A percentile compares a stretch with the other conserved stretches of the same genome.
phyloP scores from a whole-genome alignment of 148 eudicot species.

The Salicornia ramosissima region DNA sequence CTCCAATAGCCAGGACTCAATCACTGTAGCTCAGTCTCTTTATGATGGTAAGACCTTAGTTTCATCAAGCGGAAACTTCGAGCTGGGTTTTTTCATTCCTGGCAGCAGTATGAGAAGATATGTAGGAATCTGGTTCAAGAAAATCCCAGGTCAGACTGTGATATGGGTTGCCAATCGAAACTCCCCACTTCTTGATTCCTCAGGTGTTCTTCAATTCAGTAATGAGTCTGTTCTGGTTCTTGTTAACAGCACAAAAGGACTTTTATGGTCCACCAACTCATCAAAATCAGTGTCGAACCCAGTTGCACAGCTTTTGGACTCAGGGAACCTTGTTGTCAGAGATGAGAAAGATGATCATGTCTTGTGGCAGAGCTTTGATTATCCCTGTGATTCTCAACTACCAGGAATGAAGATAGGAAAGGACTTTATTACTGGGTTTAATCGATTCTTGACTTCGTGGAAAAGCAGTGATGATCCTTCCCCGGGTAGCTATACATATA shows the following conservation, averaged over 20 bases:
- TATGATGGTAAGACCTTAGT: conserved; percentile 17
- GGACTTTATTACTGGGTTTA: conserved; percentile 19
- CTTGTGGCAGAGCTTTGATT: conserved; percentile 29
- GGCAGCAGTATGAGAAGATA: conserved; percentile 10
- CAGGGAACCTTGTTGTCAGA: conserved; percentile 28
- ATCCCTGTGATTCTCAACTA: conserved; percentile 17
- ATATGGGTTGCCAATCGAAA: conserved; percentile 27
- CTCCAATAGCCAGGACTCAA: neutral
- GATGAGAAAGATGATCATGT: conserved; percentile 13
- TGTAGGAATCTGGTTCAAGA: conserved; percentile 26
- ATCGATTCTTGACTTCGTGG: conserved; percentile 22
- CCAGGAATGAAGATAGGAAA: conserved; percentile 29
- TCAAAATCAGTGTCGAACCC: conserved; percentile 17
- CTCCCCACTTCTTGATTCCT: conserved; percentile 5
- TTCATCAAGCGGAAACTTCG: conserved; percentile 19
- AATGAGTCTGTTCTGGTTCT: conserved; percentile 11
- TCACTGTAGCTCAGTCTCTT: conserved; percentile 11
- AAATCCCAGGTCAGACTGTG: conserved; percentile 6
- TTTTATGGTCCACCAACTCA: conserved; percentile 18
- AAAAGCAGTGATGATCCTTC: conserved; percentile 30
- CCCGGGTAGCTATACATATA: conserved; percentile 22
- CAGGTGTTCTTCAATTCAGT: conserved; percentile 10
- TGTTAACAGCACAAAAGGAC: conserved; percentile 2
- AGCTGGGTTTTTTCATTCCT: conserved; percentile 23
- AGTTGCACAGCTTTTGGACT: conserved; percentile 25